Percentiles rank a stretch among this genome's conserved stretches.
Evolutionary conservation across 345 rosid species (phyloP).

Genomic region (Salix purpurea): DNA sequence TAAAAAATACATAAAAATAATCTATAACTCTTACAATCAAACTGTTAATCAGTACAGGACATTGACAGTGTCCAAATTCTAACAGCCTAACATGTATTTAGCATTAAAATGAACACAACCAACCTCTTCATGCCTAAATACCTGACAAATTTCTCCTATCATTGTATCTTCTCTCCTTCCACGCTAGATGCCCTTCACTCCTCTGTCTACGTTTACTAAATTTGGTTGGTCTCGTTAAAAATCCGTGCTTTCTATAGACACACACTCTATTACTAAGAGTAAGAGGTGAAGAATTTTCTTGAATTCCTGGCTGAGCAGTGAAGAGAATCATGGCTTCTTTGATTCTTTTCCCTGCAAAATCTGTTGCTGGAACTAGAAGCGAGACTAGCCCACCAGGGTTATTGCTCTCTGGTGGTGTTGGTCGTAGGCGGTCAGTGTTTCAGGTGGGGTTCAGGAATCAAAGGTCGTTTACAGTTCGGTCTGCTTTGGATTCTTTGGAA

Average conservation of each 20-base stretch:
- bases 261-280: background rate
- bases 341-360: conserved; percentile 57
- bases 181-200: conserved; percentile 1
- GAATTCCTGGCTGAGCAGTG: background rate
- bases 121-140: background rate
- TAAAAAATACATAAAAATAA: no score
- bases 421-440: conserved; percentile 19
- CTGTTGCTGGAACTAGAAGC: conserved; percentile 33
- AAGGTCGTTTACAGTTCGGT: conserved; percentile 41
- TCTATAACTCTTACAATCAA: no score
- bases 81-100: no score
- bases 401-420: conserved; percentile 18
- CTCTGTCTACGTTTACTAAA: background rate
- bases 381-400: background rate
- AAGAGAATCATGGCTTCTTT: conserved; percentile 59
- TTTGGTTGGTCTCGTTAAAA: background rate
- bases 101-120: background rate
- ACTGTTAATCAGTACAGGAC: no score
- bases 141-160: background rate
- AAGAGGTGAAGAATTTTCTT: background rate
- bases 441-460: conserved; percentile 28
- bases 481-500: conserved; percentile 56
- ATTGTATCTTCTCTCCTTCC: background rate
- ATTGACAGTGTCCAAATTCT: no score
- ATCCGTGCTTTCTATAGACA: background rate